These are phyloP conservation scores for Nigrospora oryzae DNA, from an alignment of 2,329 filamentous ascomycete genomes.

Conservation along the genomic window DNA sequence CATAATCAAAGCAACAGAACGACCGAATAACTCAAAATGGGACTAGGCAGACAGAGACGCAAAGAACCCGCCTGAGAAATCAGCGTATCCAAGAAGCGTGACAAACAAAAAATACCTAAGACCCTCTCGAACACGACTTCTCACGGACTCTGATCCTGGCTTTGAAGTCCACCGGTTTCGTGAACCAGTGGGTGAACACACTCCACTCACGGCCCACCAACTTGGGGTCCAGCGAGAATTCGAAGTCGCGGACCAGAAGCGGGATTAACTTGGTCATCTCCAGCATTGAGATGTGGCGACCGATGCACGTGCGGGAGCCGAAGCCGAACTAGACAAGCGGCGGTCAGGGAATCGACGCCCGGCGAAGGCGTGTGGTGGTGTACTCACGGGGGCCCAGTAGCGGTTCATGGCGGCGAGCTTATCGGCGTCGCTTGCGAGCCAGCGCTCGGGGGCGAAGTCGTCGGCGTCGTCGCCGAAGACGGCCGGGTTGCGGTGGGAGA, in stretches of 20 bases:
- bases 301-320: slow-evolving; percentile 32
- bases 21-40: too few species aligned
- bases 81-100: too few species aligned
- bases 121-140: too few species aligned
- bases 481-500: slow-evolving; percentile 19
- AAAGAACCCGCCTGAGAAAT: too few species aligned
- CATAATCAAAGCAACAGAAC: too few species aligned
- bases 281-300: slow-evolving; percentile 32
- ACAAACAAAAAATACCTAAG: too few species aligned
- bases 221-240: slow-evolving; percentile 16
- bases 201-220: too few species aligned
- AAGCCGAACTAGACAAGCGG: slow-evolving; percentile 24
- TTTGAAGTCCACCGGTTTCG: too few species aligned
- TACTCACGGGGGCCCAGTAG: slow-evolving; percentile 25
- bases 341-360: background rate
- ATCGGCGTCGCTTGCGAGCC: slow-evolving; percentile 20
- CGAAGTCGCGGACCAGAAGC: slow-evolving; percentile 22
- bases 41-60: too few species aligned
- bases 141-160: too few species aligned
- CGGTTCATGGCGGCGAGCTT: slow-evolving; percentile 16
- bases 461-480: slow-evolving; percentile 24
- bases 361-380: background rate
- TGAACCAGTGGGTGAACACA: too few species aligned
- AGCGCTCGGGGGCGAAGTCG: slow-evolving; percentile 29
- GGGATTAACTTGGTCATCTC: slow-evolving; percentile 35